Conservation (phyloP, 352 stramenopile species). For the Phytophthora citrophthora region DNA sequence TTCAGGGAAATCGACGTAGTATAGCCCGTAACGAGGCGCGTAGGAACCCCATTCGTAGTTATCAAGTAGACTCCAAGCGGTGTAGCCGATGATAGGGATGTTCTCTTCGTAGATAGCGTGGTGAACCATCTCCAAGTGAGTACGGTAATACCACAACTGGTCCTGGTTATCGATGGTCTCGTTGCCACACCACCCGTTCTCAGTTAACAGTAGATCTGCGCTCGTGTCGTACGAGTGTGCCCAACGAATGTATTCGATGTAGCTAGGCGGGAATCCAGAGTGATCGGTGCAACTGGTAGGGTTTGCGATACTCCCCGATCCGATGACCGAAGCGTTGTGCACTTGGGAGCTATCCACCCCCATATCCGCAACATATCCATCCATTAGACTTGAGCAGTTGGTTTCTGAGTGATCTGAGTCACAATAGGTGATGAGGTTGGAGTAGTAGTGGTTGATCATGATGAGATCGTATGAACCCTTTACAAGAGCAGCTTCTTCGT, state of each 20-base stretch:
- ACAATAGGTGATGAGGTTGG: slow-evolving; percentile 50
- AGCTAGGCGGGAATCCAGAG: not conserved
- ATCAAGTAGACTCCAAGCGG: slow-evolving; percentile 46
- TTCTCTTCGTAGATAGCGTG: slow-evolving; percentile 51
- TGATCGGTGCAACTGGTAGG: not conserved
- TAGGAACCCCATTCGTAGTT: slow-evolving; percentile 8
- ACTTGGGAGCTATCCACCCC: slow-evolving; percentile 37
- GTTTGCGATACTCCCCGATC: too few species aligned
- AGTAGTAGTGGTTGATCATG: slow-evolving; percentile 93
- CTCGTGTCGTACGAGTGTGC: slow-evolving; percentile 5
- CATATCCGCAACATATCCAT: slow-evolving; percentile 33
- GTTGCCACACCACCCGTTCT: slow-evolving; percentile 75
- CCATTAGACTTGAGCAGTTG: slow-evolving; percentile 35
- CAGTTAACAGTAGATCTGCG: slow-evolving; percentile 57
- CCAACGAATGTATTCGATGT: too few species aligned
- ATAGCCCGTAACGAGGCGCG: not conserved
- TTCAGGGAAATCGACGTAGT: not conserved
- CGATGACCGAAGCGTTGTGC: too few species aligned
- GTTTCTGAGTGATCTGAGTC: slow-evolving; percentile 29
- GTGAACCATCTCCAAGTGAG: slow-evolving; percentile 52
- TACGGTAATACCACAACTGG: slow-evolving; percentile 63
- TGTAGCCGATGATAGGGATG: slow-evolving; percentile 83
- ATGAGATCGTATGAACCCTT: slow-evolving; percentile 90
- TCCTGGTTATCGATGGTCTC: slow-evolving; percentile 60
- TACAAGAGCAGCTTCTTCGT: slow-evolving; percentile 68